Conservation (phyloP, 441 rosid genomes). For the Gossypium davidsonii region DNA sequence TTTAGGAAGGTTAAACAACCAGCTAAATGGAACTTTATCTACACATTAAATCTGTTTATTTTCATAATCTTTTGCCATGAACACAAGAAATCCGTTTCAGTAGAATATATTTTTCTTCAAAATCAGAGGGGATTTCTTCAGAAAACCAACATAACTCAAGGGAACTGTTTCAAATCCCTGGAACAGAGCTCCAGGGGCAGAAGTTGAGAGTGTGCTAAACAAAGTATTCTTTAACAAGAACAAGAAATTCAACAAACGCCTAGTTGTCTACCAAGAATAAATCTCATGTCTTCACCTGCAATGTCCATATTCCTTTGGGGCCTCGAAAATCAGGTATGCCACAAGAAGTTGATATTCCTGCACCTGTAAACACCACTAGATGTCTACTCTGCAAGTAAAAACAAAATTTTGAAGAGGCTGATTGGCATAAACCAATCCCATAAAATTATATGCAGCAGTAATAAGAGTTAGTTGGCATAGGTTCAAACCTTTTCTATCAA, state of each 20-base stretch:
- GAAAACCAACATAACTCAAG: background rate
- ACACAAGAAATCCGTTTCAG: background rate
- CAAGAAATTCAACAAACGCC: background rate
- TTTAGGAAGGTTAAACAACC: background rate
- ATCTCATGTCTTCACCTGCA: conserved; percentile 50
- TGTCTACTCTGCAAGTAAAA: conserved; percentile 89
- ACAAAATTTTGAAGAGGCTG: conserved; percentile 21
- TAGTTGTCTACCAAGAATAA: conserved; percentile 2
- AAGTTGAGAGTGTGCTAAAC: background rate
- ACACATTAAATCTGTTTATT: background rate
- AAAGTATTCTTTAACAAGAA: conserved; percentile 5
- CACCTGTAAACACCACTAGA: conserved; percentile 93
- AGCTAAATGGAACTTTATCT: background rate
- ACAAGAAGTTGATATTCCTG: conserved; percentile 95
- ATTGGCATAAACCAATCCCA: conserved; percentile 12
- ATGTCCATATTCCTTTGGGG: conserved; percentile 94
- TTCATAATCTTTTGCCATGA: background rate
- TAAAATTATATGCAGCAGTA: background rate
- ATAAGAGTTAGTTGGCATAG: conserved; percentile 10
- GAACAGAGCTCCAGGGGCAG: background rate
- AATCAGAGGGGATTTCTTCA: background rate
- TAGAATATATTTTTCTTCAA: background rate
- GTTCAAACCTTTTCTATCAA: conserved; percentile 65
- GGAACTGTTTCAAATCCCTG: background rate
- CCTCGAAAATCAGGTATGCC: conserved; percentile 97